Base-by-base conservation (phyloP, 2,329 filamentous ascomycete species). In the Hypoxylon sp. region DNA sequence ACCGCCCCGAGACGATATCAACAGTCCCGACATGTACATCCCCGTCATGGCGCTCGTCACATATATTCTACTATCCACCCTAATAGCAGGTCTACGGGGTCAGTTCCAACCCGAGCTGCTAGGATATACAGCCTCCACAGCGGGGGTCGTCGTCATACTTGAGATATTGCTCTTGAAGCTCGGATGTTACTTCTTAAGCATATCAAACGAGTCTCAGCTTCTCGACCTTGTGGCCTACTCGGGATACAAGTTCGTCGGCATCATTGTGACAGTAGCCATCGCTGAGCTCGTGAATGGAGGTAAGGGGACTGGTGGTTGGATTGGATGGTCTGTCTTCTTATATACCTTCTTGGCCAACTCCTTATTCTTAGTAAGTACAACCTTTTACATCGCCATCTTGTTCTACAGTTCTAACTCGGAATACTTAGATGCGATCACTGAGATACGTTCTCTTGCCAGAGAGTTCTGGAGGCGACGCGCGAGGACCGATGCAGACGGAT, bases 1-100 rank as follows among this genome's bases (percentile, higher is more conserved):
- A 5, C 91, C 94, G 4, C 94, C 94, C 2, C 83, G 94, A 59
- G 93, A 99, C 71, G 94, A 99, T 69, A 80, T 97, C 72, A 99
- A 99, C 75, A 95, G 91, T 60, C 94, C 95, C 11, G 94, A 99
- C 74, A 97, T 99, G 92, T 99, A 99, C 76, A 99, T 99, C 65
- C 66, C 67, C 52, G 88, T 95, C 67, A 99, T 99, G 94, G 93
- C 94, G 1, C 79, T 99, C 43, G 91, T 97, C 35, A 99, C 94
- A 16, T 99, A 99, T 73, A 96, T 99, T 60, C 87, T 99, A 23
- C 82, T 99, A 7, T 95, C 90, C 4, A 94, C 93, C 1, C 80
- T 97, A 30, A 80, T 99, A 46, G 93, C 93, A 6, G 94, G 94
- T 31, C 80, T 99, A 32, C 83, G 90, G 42, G 93, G 94, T 19